phyloP scores from a whole-genome alignment of 2,329 filamentous ascomycete genomes.

The Keithomyces neogunnii region DNA sequence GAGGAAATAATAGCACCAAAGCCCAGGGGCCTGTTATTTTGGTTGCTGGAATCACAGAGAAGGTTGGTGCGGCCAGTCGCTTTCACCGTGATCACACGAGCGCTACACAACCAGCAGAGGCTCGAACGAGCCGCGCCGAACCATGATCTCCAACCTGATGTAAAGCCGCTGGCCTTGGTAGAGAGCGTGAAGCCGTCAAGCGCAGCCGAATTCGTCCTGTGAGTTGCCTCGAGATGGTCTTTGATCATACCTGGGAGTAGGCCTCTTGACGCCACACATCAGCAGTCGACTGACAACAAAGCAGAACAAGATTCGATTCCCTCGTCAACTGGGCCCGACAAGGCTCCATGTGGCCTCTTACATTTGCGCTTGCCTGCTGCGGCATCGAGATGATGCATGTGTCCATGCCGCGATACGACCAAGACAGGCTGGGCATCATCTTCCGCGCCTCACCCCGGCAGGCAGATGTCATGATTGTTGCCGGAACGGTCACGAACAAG shows the following conservation, averaged over 20 bases:
- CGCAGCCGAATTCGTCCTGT: background rate
- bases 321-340: constrained; percentile 79
- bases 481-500: constrained; percentile 89
- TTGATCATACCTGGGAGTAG: too few relatives aligned
- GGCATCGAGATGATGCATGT: constrained; percentile 90
- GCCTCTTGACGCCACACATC: background rate
- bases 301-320: constrained; percentile 67
- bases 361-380: constrained; percentile 82
- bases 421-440: constrained; percentile 81
- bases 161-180: background rate
- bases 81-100: background rate
- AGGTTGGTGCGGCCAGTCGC: background rate
- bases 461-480: constrained; percentile 89
- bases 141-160: background rate
- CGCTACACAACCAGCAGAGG: background rate
- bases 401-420: constrained; percentile 80
- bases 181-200: background rate
- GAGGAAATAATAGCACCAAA: too few relatives aligned
- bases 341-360: constrained; percentile 80
- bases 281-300: background rate
- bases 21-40: too few relatives aligned
- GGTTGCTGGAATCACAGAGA: too few relatives aligned
- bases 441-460: constrained; percentile 83
- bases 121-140: background rate
- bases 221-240: background rate